phyloP scores from a whole-genome alignment of 2,329 filamentous ascomycete genomes.

The Coleophoma crateriformis region DNA sequence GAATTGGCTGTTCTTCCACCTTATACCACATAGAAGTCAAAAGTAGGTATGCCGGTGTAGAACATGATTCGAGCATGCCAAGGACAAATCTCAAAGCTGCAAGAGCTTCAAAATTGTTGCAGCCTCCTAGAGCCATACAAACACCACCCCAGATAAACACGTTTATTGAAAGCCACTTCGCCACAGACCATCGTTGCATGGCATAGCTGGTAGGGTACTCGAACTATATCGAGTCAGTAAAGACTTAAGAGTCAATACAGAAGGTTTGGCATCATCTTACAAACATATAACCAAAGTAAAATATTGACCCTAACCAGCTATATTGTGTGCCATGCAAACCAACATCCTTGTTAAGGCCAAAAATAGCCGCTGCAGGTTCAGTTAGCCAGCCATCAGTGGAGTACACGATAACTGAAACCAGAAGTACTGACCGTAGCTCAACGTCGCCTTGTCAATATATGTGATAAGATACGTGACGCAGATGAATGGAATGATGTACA shows the following conservation, averaged over 20 bases:
- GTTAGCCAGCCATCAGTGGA: neutral
- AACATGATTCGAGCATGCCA: slow-evolving; percentile 4
- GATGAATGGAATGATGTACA: neutral
- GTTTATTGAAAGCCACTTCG: neutral
- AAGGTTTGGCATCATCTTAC: neutral
- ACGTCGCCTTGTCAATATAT: neutral
- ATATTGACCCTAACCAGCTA: neutral
- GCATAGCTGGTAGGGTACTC: neutral
- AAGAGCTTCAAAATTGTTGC: neutral
- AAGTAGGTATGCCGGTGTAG: slow-evolving; percentile 30
- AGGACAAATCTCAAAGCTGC: slow-evolving; percentile 3
- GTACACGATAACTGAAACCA: neutral
- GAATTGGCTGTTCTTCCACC: slow-evolving; percentile 46
- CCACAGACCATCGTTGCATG: neutral
- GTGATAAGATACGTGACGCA: neutral
- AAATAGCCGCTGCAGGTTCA: neutral
- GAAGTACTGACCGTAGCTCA: neutral
- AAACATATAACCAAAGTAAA: neutral
- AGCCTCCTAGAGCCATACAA: neutral
- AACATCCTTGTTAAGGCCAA: neutral
- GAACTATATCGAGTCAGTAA: neutral
- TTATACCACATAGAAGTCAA: slow-evolving; percentile 49
- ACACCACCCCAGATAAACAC: neutral
- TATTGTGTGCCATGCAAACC: neutral
- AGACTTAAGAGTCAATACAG: neutral